Evolutionary conservation across 148 eudicot species (phyloP).

Genomic region (Chenopodium formosanum): DNA sequence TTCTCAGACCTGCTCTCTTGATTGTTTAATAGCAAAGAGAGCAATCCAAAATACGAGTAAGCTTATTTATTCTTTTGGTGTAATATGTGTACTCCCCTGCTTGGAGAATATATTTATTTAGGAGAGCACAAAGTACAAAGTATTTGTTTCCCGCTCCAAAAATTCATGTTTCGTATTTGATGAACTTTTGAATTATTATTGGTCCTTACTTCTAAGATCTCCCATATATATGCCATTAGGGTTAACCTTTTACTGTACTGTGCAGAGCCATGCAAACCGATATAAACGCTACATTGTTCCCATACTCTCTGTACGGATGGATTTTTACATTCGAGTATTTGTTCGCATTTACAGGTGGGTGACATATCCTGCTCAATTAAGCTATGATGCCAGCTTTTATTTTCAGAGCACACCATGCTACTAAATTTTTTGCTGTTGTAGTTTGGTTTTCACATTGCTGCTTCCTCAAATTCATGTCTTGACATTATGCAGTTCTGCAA

Average conservation of each 20-base stretch:
- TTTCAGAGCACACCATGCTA: background rate
- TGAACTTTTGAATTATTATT: background rate
- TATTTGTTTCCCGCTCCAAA: background rate
- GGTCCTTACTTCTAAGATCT: background rate
- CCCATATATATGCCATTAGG: background rate
- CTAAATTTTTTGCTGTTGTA: background rate
- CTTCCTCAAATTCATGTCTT: background rate
- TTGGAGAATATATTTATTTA: background rate
- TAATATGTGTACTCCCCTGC: background rate
- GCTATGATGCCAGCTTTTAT: background rate
- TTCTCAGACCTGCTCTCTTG: background rate
- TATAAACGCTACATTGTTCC: conserved; percentile 95
- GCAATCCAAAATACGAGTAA: background rate
- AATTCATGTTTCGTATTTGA: background rate
- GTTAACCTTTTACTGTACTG: conserved; percentile 15
- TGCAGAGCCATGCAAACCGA: conserved; percentile 98
- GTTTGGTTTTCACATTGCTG: background rate
- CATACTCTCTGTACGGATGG: conserved; percentile 80
- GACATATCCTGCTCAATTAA: conserved; percentile 11
- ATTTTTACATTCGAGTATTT: conserved; percentile 92
- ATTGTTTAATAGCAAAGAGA: background rate
- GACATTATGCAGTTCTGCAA: conserved; percentile 69
- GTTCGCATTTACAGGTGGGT: conserved; percentile 91
- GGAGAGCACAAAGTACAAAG: background rate
- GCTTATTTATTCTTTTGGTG: background rate